phyloP scores from a whole-genome alignment of 2,329 filamentous ascomycete genomes.

The Beauveria rudraprayagi region DNA sequence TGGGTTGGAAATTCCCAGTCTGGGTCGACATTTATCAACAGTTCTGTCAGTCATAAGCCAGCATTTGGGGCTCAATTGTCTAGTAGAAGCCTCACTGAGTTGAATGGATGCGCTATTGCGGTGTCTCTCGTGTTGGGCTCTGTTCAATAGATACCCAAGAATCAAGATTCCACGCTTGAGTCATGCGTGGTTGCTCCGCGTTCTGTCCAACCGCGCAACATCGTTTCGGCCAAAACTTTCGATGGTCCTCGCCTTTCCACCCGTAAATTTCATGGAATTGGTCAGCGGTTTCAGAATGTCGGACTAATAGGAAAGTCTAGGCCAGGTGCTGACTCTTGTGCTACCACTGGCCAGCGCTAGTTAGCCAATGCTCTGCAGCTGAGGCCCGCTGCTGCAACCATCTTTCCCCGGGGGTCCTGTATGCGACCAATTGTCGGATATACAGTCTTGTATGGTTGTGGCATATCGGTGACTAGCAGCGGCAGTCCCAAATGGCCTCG shows the following conservation, averaged over 20 bases:
- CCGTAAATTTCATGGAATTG: neutral
- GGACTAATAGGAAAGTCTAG: neutral
- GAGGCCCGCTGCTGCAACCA: neutral
- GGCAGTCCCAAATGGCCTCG: neutral
- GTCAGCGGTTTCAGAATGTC: conserved; percentile 3
- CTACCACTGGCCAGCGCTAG: neutral
- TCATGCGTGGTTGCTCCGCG: neutral
- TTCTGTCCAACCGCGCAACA: neutral
- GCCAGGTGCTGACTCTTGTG: neutral
- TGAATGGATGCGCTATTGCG: too few species aligned
- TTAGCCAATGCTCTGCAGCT: neutral
- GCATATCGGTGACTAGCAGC: neutral
- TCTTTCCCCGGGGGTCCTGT: neutral
- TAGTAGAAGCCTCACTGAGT: too few species aligned
- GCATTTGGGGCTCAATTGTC: too few species aligned
- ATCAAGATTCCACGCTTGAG: too few species aligned
- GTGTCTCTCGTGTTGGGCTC: too few species aligned
- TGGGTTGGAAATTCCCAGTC: neutral
- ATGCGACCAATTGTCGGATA: neutral
- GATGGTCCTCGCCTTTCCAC: neutral
- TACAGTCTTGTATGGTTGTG: neutral
- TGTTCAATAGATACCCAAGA: too few species aligned
- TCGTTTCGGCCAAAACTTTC: neutral
- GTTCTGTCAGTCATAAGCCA: too few species aligned
- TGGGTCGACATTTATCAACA: too few species aligned